phyloP scores from a whole-genome alignment of 192 early-diverging fungal genomes.

The Coemansia guatemalensis region DNA sequence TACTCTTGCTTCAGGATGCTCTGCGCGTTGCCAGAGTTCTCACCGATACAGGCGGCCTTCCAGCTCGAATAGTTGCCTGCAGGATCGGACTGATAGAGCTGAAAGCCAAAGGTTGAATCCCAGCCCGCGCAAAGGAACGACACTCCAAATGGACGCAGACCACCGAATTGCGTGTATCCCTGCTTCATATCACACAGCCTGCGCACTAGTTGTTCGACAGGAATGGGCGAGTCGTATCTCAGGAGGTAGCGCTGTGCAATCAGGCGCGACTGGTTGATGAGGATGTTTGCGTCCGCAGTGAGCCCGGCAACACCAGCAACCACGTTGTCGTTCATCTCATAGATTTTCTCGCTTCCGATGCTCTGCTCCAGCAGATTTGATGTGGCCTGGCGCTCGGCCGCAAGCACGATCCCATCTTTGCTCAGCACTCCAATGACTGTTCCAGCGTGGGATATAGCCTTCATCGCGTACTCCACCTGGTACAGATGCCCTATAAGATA shows the following conservation, averaged over 20 bases:
- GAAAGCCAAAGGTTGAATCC: slow-evolving; percentile 89
- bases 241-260: slow-evolving; percentile 87
- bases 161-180: slow-evolving; percentile 97
- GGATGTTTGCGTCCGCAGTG: slow-evolving; percentile 93
- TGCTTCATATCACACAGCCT: slow-evolving; percentile 97
- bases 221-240: slow-evolving; percentile 89
- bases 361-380: slow-evolving; percentile 91
- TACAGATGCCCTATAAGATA: slow-evolving; percentile 80
- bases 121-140: slow-evolving; percentile 97
- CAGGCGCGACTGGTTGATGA: slow-evolving; percentile 85
- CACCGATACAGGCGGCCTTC: slow-evolving; percentile 98
- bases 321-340: slow-evolving; percentile 90
- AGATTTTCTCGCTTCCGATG: slow-evolving; percentile 90
- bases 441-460: slow-evolving; percentile 97
- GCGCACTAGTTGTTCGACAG: slow-evolving; percentile 94
- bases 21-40: slow-evolving; percentile 88
- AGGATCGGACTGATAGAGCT: slow-evolving; percentile 98
- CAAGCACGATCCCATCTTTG: slow-evolving; percentile 92
- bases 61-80: slow-evolving; percentile 99
- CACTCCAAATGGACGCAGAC: slow-evolving; percentile 97
- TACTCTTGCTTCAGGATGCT: slow-evolving; percentile 97
- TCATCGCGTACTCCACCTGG: slow-evolving; percentile 99
- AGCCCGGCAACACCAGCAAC: slow-evolving; percentile 95
- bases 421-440: slow-evolving; percentile 91
- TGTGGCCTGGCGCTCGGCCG: slow-evolving; percentile 94